Base-by-base conservation (phyloP, 176 grass and related monocot genomes). In the Dendrocalamus sinicus region DNA sequence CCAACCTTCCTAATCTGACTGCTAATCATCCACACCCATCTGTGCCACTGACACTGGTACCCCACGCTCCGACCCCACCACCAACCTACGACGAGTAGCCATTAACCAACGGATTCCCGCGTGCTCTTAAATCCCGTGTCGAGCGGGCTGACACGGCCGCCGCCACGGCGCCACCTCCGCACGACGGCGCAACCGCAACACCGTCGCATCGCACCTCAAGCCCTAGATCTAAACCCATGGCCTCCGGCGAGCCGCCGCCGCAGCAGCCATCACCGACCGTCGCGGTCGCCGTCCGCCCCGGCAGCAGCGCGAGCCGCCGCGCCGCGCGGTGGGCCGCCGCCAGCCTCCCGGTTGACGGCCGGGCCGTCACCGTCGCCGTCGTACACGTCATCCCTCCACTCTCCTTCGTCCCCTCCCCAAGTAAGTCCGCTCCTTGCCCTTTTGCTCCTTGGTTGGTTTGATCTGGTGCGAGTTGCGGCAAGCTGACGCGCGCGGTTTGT, bases 321-420 rank as follows among this genome's bases (percentile, higher is more conserved):
- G 93, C 93, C 47, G 86, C 78, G 17, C 77, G 88, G 22, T 98
- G 96, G 96, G 91, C 88, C 4, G 84, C 88, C 8, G 88, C 87
- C 57, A 64, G 78, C 70, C 72, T 91, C 67, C 62, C 70, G 0
- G 66, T 63, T n/a, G 83, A 83, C 26, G 86, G 87, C 53, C 13
- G 20, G 66, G 57, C 83, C 73, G 73, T 39, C 77, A 13, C 89
- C 67, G 22, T 98, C n/a, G 4, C 92, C 83, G 74, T 95, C 83
- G 67, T 95, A 24, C 84, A 98, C 62, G 88, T 98, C 73, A 88
- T 98, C 80, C 86, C 91, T 40, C 20, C 75, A 43, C 76, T 98
- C 80, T 20, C 88, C 20, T 89, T 81, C 86, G 72, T 95, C 51
- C 96, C 96, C 12, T 90, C 91, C 35, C 96, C 93, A 3, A 57